Evolutionary conservation across 176 grass and related monocot genomes (phyloP).

Genomic region (Elymus sibiricus): DNA sequence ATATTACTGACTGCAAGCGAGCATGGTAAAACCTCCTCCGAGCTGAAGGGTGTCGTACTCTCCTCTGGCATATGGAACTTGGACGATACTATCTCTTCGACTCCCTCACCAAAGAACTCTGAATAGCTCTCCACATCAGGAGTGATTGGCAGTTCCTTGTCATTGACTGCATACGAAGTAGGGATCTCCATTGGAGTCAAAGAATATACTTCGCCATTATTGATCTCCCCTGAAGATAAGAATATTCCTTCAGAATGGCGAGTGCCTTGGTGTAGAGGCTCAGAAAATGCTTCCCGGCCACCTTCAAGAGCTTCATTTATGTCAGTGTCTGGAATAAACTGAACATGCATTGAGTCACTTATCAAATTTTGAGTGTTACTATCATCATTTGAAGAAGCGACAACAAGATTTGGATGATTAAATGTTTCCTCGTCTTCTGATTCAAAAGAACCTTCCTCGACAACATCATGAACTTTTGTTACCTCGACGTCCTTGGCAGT

Average conservation of each 20-base stretch:
- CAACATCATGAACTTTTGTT: not conserved
- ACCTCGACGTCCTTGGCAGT: not conserved
- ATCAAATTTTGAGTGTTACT: not conserved
- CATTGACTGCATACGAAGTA: not conserved
- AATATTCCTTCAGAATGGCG: not conserved
- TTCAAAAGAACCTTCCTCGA: not conserved
- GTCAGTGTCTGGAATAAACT: not conserved
- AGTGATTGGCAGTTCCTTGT: not conserved
- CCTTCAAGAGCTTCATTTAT: not conserved
- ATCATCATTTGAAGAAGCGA: not conserved
- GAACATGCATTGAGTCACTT: not conserved
- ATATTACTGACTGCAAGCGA: not conserved
- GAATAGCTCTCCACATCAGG: not conserved
- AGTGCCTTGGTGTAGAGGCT: not conserved
- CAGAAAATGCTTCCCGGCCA: not conserved
- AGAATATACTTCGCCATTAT: not conserved
- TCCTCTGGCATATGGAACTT: conserved; percentile 3
- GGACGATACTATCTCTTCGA: not conserved
- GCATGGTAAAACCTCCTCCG: not conserved
- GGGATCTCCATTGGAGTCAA: not conserved
- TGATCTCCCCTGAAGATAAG: conserved; percentile 3
- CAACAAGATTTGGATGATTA: not conserved
- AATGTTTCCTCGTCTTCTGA: not conserved
- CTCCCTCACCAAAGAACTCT: not conserved
- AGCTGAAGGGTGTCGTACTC: not conserved